Evolutionary conservation across 257 asterid species (phyloP).

Genomic region (Mentha longifolia): DNA sequence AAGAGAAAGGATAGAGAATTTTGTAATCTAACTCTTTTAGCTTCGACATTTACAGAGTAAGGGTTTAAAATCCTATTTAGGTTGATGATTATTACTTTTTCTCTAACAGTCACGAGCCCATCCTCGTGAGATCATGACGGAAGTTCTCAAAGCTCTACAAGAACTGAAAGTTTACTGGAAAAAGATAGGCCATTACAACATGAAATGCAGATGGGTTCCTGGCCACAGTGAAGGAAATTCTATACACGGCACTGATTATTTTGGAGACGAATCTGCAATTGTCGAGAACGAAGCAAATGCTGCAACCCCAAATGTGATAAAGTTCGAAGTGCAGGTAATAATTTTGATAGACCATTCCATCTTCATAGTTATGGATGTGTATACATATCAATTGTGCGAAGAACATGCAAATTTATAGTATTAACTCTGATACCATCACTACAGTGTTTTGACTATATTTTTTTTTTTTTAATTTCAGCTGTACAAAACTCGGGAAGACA

Average conservation of each 20-base stretch:
- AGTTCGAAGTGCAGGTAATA: slow-evolving; percentile 92
- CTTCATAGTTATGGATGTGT: not conserved
- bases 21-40: not conserved
- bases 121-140: slow-evolving; percentile 95
- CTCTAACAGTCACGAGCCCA: slow-evolving; percentile 75
- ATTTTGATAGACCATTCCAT: not conserved
- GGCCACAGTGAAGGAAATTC: slow-evolving; percentile 52
- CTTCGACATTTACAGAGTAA: not conserved
- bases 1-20: not conserved
- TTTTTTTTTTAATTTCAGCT: slow-evolving; percentile 57
- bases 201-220: slow-evolving; percentile 87
- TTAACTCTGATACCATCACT: no score
- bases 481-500: slow-evolving; percentile 87
- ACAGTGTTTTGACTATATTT: not conserved
- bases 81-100: slow-evolving; percentile 7
- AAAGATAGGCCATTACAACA: slow-evolving; percentile 86
- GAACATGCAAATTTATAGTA: no score
- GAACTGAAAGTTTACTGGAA: slow-evolving; percentile 83
- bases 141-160: slow-evolving; percentile 88
- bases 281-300: slow-evolving; percentile 52
- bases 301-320: slow-evolving; percentile 59
- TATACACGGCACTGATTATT: slow-evolving; percentile 51
- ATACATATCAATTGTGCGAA: not conserved
- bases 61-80: not conserved
- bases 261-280: slow-evolving; percentile 65